Evolutionary conservation across 805 yeast genomes (phyloP).

Genomic region (Candida berthetii): DNA sequence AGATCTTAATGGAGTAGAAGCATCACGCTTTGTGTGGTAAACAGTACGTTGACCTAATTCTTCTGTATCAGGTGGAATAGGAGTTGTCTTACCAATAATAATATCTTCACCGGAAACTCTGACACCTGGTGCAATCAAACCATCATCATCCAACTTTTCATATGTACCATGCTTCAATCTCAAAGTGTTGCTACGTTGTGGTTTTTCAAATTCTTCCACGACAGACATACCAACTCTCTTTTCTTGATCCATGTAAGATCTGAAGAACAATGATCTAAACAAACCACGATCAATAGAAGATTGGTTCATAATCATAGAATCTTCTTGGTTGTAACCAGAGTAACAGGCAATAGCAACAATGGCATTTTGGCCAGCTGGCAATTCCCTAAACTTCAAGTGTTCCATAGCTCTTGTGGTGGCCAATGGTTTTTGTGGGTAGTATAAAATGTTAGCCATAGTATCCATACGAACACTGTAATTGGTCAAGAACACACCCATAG

Average conservation of each 20-base stretch:
- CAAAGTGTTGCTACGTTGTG: constrained; percentile 88
- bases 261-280: constrained; percentile 90
- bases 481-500: constrained; percentile 97
- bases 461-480: constrained; percentile 97
- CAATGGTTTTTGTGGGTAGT: constrained; percentile 96
- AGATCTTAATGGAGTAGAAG: constrained; percentile 93
- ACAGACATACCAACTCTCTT: constrained; percentile 98
- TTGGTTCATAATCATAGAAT: constrained; percentile 99
- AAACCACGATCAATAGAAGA: constrained; percentile 94
- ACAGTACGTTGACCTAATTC: constrained; percentile 98
- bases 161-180: constrained; percentile 97
- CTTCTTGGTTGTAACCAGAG: constrained; percentile 99
- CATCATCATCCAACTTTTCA: constrained; percentile 97
- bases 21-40: constrained; percentile 97
- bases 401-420: constrained; percentile 99
- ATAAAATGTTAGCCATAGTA: constrained; percentile 96
- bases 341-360: constrained; percentile 97
- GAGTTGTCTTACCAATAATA: constrained; percentile 97
- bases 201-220: constrained; percentile 96
- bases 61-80: constrained; percentile 98
- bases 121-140: constrained; percentile 95
- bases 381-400: constrained; percentile 90
- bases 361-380: constrained; percentile 99
- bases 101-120: constrained; percentile 99
- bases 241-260: constrained; percentile 98